Evolutionary conservation across 1,139 yeast genomes (phyloP), one percentile per base, ranked within the genome.

Genomic region (Insectozyma bohioensis): DNA sequence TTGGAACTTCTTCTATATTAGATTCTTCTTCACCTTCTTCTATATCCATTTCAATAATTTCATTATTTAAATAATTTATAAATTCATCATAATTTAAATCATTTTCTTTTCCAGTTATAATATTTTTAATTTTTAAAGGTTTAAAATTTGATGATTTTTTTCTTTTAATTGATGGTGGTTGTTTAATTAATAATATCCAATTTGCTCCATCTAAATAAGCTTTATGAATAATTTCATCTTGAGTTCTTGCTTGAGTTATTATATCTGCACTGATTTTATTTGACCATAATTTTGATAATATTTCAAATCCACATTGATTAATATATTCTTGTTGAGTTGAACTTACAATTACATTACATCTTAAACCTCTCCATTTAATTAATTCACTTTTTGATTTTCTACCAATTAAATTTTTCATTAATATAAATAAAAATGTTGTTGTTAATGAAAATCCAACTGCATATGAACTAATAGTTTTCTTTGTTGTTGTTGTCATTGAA

Each of bases 381-480:
- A 54, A 51, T 1, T 52, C 61, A 21, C 20, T 51, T 33, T 57
- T 62, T 24, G 56, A 56, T 33, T 47, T 45, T 24, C 61, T 43
- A 12, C 47, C 44, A n/a, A 52, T 44, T 18, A 57, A 40, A 31
- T 61, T 63, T 47, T 63, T 67, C 56, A 65, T 57, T 40, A 72
- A 53, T 43, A 71, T 52, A 39, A 73, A 72, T 39, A 75, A 37
- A 26, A 59, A 59, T 0, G 69, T 61, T 2, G 69, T 51, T 0
- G 71, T 56, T 36, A 92, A 58, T 41, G 86, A 81, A 49, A 92
- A 84, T 0, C 97, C 97, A 20, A 88, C 97, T 0, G 87, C 95
- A 45, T 75, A 75, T 0, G 66, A 65, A 3, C 63, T 60, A 5
- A 45, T 49, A 5, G 48, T 37, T 23, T 24, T 19, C 14, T 56